A percentile compares a stretch with the other conserved stretches of the same genome.
phyloP scores from a whole-genome alignment of 176 grass and related monocot species.

The Raddia distichophylla region DNA sequence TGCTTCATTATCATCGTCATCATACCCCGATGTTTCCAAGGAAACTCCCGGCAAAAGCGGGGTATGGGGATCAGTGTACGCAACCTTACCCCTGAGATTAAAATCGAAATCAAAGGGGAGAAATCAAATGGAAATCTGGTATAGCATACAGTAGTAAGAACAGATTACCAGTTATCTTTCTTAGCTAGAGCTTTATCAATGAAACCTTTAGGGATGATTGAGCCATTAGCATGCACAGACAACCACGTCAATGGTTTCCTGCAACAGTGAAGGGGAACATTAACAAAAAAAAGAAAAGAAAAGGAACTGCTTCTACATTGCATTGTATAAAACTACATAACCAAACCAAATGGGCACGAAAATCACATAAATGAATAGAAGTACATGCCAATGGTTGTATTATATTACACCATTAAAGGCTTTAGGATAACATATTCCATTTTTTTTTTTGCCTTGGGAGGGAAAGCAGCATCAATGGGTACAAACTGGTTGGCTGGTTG shows the following conservation, averaged over 20 bases:
- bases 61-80: too few relatives aligned
- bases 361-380: not conserved
- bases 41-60: too few relatives aligned
- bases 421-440: not conserved
- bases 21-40: too few relatives aligned
- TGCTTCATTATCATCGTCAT: too few relatives aligned
- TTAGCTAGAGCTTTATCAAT: constrained; percentile 71
- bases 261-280: constrained; percentile 28
- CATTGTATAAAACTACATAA: constrained; percentile 18
- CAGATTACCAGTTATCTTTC: constrained; percentile 70
- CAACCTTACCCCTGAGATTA: too few relatives aligned
- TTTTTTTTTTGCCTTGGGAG: not conserved
- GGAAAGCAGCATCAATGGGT: not conserved
- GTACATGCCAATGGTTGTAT: not conserved
- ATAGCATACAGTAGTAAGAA: not conserved
- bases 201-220: constrained; percentile 59
- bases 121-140: constrained; percentile 4
- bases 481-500: not conserved
- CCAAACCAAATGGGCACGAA: not conserved
- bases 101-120: not conserved
- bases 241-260: constrained; percentile 89
- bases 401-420: not conserved
- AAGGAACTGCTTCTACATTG: not conserved
- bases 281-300: not conserved
- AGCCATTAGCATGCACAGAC: constrained; percentile 84